A percentile compares a stretch with the other conserved stretches of the same genome.
Evolutionary conservation across 345 rosid genomes (phyloP).

Genomic region (Cardamine occulta): DNA sequence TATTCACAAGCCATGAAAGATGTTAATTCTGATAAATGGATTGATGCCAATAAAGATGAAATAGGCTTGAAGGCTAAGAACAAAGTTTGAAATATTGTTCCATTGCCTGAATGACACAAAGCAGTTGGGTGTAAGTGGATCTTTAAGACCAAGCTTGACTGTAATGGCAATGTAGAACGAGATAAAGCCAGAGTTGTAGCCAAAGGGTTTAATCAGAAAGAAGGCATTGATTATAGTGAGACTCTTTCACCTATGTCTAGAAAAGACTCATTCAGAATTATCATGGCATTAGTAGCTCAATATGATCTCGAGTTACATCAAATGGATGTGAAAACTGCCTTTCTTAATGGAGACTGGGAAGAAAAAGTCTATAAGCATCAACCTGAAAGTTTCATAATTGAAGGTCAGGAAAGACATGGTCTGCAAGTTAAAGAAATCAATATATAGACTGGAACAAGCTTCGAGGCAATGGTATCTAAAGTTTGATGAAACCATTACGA

Average conservation of each 20-base stretch:
- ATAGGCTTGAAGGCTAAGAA: not conserved
- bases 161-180: not conserved
- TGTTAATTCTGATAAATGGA: constrained; percentile 20
- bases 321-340: constrained; percentile 19
- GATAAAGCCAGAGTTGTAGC: constrained; percentile 14
- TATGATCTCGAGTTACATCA: constrained; percentile 10
- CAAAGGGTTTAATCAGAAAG: constrained; percentile 7
- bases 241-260: not conserved
- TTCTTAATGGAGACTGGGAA: constrained; percentile 8
- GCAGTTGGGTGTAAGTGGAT: constrained; percentile 3
- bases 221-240: not conserved
- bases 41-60: not conserved
- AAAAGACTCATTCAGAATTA: constrained; percentile 6
- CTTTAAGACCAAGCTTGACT: constrained; percentile 11
- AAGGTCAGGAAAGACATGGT: constrained; percentile 13
- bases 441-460: constrained; percentile 21
- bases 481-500: not conserved
- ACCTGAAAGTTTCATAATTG: constrained; percentile 15
- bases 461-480: constrained; percentile 7
- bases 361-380: not conserved
- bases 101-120: constrained; percentile 10
- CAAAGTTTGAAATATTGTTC: not conserved
- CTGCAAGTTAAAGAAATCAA: constrained; percentile 21
- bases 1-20: constrained; percentile 17
- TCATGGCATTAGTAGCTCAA: constrained; percentile 6